Conservation (phyloP, 2,329 filamentous ascomycete genomes). For the Monosporascus sp. region DNA sequence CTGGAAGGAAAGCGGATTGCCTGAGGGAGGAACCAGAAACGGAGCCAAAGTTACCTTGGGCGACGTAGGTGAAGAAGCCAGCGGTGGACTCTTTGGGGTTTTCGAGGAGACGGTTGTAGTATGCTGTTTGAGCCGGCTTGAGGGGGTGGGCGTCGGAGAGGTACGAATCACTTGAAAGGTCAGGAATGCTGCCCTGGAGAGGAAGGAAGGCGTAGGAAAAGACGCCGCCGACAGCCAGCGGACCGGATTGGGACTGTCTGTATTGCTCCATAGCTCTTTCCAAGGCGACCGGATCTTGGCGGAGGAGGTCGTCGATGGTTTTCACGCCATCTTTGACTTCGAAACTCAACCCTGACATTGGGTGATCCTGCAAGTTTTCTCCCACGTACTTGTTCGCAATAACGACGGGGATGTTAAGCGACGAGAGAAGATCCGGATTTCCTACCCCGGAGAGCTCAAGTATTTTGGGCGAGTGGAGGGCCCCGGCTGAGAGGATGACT, state of each 20-base stretch:
- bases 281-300: background rate
- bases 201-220: background rate
- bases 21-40: background rate
- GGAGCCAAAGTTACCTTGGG: slow-evolving; percentile 1
- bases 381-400: background rate
- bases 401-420: background rate
- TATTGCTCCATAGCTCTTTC: background rate
- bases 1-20: slow-evolving; percentile 1
- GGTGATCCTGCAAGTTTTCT: background rate
- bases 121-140: background rate
- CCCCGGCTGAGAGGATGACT: background rate
- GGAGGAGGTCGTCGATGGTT: background rate
- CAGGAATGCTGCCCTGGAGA: background rate
- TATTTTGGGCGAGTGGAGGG: background rate
- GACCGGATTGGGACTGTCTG: background rate
- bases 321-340: background rate
- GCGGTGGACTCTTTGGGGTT: slow-evolving; percentile 1
- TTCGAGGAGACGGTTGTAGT: background rate
- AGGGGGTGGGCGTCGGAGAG: background rate
- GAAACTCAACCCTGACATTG: background rate
- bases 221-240: background rate
- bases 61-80: slow-evolving; percentile 2
- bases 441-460: background rate
- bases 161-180: background rate
- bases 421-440: background rate